Percentiles rank a stretch among this genome's conserved stretches.
Evolutionary conservation across 345 rosid species (phyloP).

Genomic region (Arabidopsis suecica): DNA sequence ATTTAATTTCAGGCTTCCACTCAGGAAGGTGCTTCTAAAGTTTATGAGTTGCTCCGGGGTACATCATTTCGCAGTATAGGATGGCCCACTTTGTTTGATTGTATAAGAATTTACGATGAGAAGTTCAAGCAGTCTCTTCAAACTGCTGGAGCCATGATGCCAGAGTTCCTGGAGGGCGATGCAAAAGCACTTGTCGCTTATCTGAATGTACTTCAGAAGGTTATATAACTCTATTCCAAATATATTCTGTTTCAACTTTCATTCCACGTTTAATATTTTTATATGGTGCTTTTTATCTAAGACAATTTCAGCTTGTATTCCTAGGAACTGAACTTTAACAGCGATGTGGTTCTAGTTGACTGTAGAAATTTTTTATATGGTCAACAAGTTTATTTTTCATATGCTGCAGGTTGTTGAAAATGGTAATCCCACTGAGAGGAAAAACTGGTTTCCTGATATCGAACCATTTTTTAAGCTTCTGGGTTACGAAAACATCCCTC

Average conservation of each 20-base stretch:
- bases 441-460: slow-evolving; percentile 88
- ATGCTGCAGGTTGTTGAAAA: slow-evolving; percentile 58
- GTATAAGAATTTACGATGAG: slow-evolving; percentile 84
- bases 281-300: not conserved
- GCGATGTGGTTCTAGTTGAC: not conserved
- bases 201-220: slow-evolving; percentile 95
- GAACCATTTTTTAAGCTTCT: slow-evolving; percentile 98
- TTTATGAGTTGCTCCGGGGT: slow-evolving; percentile 86
- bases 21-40: slow-evolving; percentile 93
- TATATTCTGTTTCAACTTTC: slow-evolving; percentile 14
- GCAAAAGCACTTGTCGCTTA: slow-evolving; percentile 97
- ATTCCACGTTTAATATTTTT: not conserved
- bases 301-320: not conserved
- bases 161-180: slow-evolving; percentile 93
- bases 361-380: not conserved
- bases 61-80: slow-evolving; percentile 88
- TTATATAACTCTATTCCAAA: slow-evolving; percentile 41
- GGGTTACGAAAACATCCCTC: slow-evolving; percentile 90
- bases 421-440: slow-evolving; percentile 82
- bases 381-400: not conserved
- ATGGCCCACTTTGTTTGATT: slow-evolving; percentile 91
- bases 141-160: slow-evolving; percentile 85
- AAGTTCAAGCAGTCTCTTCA: slow-evolving; percentile 91
- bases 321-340: slow-evolving; percentile 11
- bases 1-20: slow-evolving; percentile 75